A percentile compares a stretch with the other conserved stretches of the same genome.
Conservation (phyloP, 495 filamentous ascomycete genomes). For the Neurospora discreta region DNA sequence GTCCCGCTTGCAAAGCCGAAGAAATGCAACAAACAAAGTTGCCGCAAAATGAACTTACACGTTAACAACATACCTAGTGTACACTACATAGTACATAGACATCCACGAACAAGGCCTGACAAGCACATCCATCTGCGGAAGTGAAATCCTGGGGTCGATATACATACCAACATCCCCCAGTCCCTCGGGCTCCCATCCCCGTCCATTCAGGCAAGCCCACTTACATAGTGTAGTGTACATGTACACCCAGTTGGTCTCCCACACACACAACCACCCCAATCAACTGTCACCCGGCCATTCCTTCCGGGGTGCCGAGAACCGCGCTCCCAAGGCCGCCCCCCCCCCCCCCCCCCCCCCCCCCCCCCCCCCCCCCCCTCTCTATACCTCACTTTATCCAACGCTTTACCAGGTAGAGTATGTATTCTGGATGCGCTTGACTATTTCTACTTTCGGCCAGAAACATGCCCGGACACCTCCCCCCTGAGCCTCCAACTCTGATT, state of each 20-base stretch:
- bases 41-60: neutral
- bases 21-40: neutral
- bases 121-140: neutral
- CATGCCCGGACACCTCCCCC: neutral
- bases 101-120: neutral
- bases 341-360: too few relatives aligned
- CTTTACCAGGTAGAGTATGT: neutral
- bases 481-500: neutral
- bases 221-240: neutral
- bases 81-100: neutral
- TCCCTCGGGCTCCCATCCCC: neutral
- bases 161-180: neutral
- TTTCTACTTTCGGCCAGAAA: neutral
- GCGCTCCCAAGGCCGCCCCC: neutral
- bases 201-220: neutral
- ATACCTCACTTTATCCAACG: neutral
- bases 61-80: neutral
- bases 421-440: neutral
- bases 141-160: neutral
- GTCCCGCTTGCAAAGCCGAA: neutral
- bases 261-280: neutral
- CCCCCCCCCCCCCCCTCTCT: neutral
- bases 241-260: neutral
- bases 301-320: neutral
- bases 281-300: neutral